Conservation (phyloP, 1,139 yeast species). For the Torulaspora globosa region DNA sequence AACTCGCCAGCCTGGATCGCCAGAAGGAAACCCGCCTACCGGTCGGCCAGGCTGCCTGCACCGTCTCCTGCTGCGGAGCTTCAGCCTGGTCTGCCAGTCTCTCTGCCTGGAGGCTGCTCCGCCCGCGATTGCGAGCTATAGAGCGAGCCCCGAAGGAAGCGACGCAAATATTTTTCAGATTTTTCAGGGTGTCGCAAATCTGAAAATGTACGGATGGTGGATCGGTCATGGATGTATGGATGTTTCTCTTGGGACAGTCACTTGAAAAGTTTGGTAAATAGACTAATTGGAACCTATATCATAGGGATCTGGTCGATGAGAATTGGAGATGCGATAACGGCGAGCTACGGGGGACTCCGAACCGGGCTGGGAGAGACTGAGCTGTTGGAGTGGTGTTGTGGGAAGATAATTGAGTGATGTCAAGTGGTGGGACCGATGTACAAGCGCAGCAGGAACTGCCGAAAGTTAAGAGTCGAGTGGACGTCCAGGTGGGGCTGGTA, state of each 20-base stretch:
- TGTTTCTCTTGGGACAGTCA: conserved; percentile 5
- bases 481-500: conserved; percentile 84
- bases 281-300: conserved; percentile 2
- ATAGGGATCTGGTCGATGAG: conserved; percentile 1
- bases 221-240: conserved; percentile 2
- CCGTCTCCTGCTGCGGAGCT: not conserved
- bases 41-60: not conserved
- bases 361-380: not conserved
- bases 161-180: conserved; percentile 2
- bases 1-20: no score
- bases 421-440: conserved; percentile 2
- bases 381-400: not conserved
- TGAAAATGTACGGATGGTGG: conserved; percentile 1
- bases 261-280: conserved; percentile 7
- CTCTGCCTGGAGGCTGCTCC: not conserved
- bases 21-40: no score
- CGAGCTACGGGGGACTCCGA: not conserved
- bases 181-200: not conserved
- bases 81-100: not conserved
- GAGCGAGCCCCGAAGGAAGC: no score
- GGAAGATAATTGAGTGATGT: not conserved
- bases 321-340: not conserved
- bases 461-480: conserved; percentile 48
- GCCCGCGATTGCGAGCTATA: no score
- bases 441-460: conserved; percentile 14